A percentile compares a stretch with the other conserved stretches of the same genome.
phyloP scores from a whole-genome alignment of 2,329 filamentous ascomycete species.

The Colletotrichum sp. region DNA sequence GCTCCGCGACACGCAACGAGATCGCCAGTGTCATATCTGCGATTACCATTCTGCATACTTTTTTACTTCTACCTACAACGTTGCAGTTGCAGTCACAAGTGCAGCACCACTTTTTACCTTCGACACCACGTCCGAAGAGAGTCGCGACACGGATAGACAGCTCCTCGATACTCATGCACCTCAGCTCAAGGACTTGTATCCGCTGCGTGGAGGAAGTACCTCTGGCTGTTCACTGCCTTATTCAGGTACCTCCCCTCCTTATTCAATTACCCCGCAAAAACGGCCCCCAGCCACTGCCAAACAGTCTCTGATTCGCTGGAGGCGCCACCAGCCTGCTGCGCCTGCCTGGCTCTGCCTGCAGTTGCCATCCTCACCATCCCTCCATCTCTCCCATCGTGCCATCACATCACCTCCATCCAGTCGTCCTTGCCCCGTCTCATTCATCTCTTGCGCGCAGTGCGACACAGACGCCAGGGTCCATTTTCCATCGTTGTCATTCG shows the following conservation, averaged over 20 bases:
- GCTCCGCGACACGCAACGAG: background rate
- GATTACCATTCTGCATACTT: background rate
- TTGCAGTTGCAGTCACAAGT: background rate
- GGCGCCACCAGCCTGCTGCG: background rate
- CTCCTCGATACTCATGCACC: background rate
- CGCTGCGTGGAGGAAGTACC: background rate
- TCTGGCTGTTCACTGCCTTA: background rate
- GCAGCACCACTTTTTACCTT: background rate
- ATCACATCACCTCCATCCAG: background rate
- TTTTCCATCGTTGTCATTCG: background rate
- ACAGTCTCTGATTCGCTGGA: background rate
- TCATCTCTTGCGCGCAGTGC: background rate
- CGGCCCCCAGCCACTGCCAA: background rate
- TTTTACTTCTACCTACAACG: background rate
- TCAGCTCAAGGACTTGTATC: background rate
- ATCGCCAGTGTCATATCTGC: background rate
- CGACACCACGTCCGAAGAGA: background rate
- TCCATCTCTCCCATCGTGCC: background rate
- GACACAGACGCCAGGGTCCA: background rate
- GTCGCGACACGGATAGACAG: background rate
- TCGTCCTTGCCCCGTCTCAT: background rate
- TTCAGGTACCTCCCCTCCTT: background rate
- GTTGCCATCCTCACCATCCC: background rate
- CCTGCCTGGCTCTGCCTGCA: background rate
- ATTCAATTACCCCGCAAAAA: constrained; percentile 16